phyloP scores from a whole-genome alignment of 306 rosid species.

The Sesbania bispinosa region DNA sequence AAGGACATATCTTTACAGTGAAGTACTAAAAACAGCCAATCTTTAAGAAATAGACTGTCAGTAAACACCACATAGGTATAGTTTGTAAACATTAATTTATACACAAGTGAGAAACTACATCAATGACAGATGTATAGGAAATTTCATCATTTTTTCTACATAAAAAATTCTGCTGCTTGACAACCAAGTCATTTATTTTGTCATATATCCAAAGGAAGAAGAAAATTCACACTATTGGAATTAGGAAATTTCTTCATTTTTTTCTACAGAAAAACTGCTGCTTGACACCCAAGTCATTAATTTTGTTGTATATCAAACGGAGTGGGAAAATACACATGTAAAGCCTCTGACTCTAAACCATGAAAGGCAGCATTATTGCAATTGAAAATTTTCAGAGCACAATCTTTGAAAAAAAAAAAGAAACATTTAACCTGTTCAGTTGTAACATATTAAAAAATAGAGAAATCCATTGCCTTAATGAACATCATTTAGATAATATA shows the following conservation, averaged over 20 bases:
- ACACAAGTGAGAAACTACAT: neutral
- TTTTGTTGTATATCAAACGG: neutral
- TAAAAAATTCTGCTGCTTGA: neutral
- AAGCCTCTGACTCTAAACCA: conserved; percentile 12
- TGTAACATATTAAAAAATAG: conserved; percentile 2
- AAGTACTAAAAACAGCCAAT: neutral
- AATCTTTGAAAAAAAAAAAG: conserved; percentile 8
- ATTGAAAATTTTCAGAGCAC: conserved; percentile 16
- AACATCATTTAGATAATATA: conserved; percentile 19
- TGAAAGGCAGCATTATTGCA: conserved; percentile 19
- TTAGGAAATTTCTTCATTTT: no score
- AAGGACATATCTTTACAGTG: neutral
- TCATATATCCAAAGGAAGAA: neutral
- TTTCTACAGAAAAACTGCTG: neutral
- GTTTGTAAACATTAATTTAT: neutral
- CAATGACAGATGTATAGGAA: neutral
- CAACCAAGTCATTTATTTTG: neutral
- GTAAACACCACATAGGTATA: neutral
- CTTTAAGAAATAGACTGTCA: neutral
- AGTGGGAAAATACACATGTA: neutral
- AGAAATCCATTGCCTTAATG: conserved; percentile 5
- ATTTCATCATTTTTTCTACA: neutral
- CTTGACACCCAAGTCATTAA: neutral
- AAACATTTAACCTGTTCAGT: conserved; percentile 3
- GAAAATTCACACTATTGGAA: no score